Conservation (phyloP, 768 basidiomycete genomes). For the Bullera alba region DNA sequence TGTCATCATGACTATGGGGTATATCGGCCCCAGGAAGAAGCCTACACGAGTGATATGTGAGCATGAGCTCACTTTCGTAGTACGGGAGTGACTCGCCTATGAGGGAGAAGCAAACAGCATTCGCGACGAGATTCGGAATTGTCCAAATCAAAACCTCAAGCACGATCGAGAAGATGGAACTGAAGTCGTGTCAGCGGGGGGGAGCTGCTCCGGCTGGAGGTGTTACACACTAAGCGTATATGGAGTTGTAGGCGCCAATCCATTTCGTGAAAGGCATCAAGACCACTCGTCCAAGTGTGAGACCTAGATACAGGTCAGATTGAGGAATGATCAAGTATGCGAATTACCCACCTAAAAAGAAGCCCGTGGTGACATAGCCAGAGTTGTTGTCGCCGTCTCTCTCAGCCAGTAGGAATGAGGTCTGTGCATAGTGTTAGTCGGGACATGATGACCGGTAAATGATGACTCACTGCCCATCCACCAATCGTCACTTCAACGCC, state of each 20-base stretch:
- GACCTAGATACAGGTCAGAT: conserved; percentile 6
- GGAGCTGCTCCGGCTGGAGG: conserved; percentile 1
- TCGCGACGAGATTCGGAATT: conserved; percentile 58
- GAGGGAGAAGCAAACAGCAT: conserved; percentile 60
- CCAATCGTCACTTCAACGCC: conserved; percentile 47
- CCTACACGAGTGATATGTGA: too few relatives aligned
- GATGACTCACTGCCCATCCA: conserved; percentile 37
- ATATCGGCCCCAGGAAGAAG: conserved; percentile 68
- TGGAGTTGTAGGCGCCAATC: conserved; percentile 44
- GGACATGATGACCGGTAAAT: conserved; percentile 6
- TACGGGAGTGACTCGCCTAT: too few relatives aligned
- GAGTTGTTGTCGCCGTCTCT: conserved; percentile 28
- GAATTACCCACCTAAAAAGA: conserved; percentile 42
- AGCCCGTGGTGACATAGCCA: conserved; percentile 45
- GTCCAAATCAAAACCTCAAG: conserved; percentile 66
- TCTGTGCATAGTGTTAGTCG: conserved; percentile 12
- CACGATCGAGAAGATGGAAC: conserved; percentile 37
- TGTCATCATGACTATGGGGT: conserved; percentile 53
- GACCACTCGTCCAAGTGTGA: conserved; percentile 54
- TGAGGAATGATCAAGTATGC: too few relatives aligned
- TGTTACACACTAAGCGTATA: conserved; percentile 45
- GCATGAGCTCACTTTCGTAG: too few relatives aligned
- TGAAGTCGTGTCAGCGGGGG: conserved; percentile 1
- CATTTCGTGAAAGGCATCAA: conserved; percentile 53
- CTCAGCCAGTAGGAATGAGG: conserved; percentile 31